phyloP scores from a whole-genome alignment of 208 protist species.

The Angomonas ambiguus region DNA sequence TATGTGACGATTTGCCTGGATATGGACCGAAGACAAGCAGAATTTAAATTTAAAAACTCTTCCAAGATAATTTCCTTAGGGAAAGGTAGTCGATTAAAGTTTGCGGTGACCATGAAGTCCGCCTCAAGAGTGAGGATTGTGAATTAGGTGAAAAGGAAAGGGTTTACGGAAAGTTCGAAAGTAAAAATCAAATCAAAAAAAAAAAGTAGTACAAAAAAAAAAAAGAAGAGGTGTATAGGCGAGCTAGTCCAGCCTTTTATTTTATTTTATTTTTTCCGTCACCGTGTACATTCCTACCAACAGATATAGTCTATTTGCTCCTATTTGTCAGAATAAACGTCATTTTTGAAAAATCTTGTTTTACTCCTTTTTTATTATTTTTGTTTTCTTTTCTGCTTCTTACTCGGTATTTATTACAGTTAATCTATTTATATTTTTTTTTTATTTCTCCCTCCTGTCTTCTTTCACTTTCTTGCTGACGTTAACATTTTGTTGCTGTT shows the following conservation, averaged over 20 bases:
- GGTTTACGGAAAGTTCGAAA: not conserved
- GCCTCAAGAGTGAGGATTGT: conserved; percentile 74
- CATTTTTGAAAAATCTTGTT: not conserved
- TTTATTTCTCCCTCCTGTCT: not conserved
- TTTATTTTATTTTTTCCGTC: not conserved
- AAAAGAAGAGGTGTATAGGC: not conserved
- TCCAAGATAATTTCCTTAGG: conserved; percentile 77
- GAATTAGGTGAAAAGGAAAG: not conserved
- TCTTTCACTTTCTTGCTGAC: not conserved
- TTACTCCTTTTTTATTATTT: not conserved
- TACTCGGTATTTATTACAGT: not conserved
- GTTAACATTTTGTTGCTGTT: conserved; percentile 6
- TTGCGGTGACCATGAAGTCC: conserved; percentile 82
- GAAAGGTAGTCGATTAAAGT: conserved; percentile 57
- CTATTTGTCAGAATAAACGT: not conserved
- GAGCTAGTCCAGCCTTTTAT: no score
- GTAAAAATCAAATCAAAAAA: not conserved
- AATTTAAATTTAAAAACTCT: conserved; percentile 72
- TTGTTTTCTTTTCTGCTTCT: not conserved
- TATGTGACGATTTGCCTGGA: conserved; percentile 74
- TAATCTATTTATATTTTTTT: conserved; percentile 10
- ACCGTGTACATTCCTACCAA: no score
- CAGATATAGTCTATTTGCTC: no score
- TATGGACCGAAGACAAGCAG: conserved; percentile 74
- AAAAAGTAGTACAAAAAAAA: not conserved